Conservation (phyloP, 495 filamentous ascomycete genomes). For the Penicillium antarcticum region DNA sequence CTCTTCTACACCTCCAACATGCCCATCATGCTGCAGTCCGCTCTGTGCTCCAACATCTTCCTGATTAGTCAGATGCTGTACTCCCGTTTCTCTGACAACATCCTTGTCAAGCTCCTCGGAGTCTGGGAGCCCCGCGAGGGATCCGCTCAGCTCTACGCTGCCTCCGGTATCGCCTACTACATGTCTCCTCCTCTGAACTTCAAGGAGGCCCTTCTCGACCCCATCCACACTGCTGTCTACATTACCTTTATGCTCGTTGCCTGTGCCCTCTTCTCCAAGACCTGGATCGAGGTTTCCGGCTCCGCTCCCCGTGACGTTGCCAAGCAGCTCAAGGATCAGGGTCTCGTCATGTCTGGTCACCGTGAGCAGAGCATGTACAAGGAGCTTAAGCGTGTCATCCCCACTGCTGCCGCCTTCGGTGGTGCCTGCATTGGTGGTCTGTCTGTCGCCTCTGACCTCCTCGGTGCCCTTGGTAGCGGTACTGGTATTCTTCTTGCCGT, state of each 20-base stretch:
- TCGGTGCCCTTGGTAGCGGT: slow-evolving; percentile 93
- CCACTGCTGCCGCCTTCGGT: slow-evolving; percentile 96
- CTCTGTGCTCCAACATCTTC: slow-evolving; percentile 98
- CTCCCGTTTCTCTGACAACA: slow-evolving; percentile 96
- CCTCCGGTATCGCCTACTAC: slow-evolving; percentile 95
- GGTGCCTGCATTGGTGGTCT: slow-evolving; percentile 98
- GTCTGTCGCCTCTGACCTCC: slow-evolving; percentile 90
- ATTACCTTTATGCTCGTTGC: slow-evolving; percentile 95
- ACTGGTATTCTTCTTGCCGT: slow-evolving; percentile 98
- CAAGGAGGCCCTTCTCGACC: slow-evolving; percentile 92
- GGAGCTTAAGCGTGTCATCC: slow-evolving; percentile 98
- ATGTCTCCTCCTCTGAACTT: slow-evolving; percentile 99
- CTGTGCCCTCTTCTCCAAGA: slow-evolving; percentile 99
- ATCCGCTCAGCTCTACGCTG: slow-evolving; percentile 88
- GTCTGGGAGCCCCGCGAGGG: slow-evolving; percentile 98
- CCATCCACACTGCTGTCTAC: slow-evolving; percentile 94
- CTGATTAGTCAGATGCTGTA: slow-evolving; percentile 98
- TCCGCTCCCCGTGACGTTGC: slow-evolving; percentile 96
- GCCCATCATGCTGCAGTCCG: slow-evolving; percentile 99
- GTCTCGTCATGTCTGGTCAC: slow-evolving; percentile 98
- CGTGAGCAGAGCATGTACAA: slow-evolving; percentile 99
- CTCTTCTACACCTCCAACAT: slow-evolving; percentile 67
- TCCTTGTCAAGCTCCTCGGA: slow-evolving; percentile 92
- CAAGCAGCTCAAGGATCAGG: slow-evolving; percentile 99
- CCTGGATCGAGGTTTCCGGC: slow-evolving; percentile 99